A percentile compares a stretch with the other conserved stretches of the same genome.
Conservation (phyloP, 1,284 basidiomycete species). For the Heterobasidion parviporum region DNA sequence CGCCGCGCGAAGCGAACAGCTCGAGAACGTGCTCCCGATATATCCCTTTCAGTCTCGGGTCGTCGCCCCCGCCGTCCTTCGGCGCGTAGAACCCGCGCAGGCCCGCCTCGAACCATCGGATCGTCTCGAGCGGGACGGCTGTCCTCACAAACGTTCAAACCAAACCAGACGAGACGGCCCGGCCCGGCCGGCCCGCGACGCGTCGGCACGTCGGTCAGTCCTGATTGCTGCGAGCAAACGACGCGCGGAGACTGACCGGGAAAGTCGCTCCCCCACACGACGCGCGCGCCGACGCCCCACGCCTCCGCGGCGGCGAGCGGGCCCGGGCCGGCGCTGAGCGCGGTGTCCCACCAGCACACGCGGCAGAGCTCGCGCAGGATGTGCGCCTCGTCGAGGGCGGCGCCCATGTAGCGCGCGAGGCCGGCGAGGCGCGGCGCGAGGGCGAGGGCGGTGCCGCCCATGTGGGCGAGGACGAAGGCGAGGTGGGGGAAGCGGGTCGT, state of each 20-base stretch:
- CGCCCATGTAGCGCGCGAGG: slow-evolving; percentile 61
- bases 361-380: slow-evolving; percentile 54
- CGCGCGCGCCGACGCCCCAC: slow-evolving; percentile 36
- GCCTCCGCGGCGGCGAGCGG: slow-evolving; percentile 40
- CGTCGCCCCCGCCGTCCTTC: not conserved
- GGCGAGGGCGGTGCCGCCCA: slow-evolving; percentile 54
- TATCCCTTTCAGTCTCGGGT: slow-evolving; percentile 7
- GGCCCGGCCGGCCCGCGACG: too few species aligned
- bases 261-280: slow-evolving; percentile 69
- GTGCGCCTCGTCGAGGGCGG: slow-evolving; percentile 44
- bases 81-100: slow-evolving; percentile 36
- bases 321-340: slow-evolving; percentile 46
- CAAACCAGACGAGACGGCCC: too few species aligned
- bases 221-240: not conserved
- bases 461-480: slow-evolving; percentile 60
- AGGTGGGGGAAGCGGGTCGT: slow-evolving; percentile 50
- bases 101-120: slow-evolving; percentile 49
- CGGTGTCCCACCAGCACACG: slow-evolving; percentile 65
- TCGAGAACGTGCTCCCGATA: slow-evolving; percentile 34
- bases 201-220: not conserved
- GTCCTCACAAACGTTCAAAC: not conserved
- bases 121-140: slow-evolving; percentile 52
- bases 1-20: slow-evolving; percentile 27
- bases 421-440: slow-evolving; percentile 60
- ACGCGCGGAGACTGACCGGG: slow-evolving; percentile 38